These are phyloP conservation scores for Aspergillus texensis DNA, from an alignment of 2,329 filamentous ascomycete genomes.

Conservation along the genomic window DNA sequence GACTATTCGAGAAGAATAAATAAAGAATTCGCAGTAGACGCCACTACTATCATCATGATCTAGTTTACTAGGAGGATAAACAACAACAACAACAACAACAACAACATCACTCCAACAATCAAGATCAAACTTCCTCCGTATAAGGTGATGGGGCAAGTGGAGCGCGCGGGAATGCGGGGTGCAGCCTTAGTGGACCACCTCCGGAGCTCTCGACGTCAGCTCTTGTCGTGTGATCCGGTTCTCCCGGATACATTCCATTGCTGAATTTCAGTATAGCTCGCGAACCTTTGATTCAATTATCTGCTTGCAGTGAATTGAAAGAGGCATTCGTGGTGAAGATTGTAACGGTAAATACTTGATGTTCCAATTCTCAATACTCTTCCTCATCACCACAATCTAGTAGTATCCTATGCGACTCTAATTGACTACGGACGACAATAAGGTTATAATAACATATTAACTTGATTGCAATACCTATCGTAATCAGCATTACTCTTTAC, in stretches of 20 bases:
- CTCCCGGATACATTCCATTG: slow-evolving; percentile 18
- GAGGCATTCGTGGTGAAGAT: not conserved
- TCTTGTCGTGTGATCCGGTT: slow-evolving; percentile 34
- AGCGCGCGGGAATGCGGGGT: slow-evolving; percentile 39
- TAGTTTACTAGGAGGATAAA: not conserved
- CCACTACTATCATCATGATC: not conserved
- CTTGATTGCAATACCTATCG: too few species aligned
- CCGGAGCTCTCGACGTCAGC: slow-evolving; percentile 32
- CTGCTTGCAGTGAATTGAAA: not conserved
- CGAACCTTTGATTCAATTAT: not conserved
- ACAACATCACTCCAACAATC: not conserved
- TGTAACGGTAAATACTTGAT: too few species aligned
- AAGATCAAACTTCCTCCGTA: not conserved
- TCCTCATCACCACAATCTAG: not conserved
- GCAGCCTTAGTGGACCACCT: slow-evolving; percentile 32
- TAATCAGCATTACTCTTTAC: not conserved
- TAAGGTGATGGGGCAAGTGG: slow-evolving; percentile 20
- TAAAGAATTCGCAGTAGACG: not conserved
- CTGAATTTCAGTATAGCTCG: not conserved
- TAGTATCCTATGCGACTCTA: too few species aligned
- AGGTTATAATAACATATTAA: not conserved
- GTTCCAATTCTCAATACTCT: not conserved
- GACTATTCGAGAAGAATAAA: not conserved
- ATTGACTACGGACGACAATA: not conserved
- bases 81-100: not conserved